Base-by-base conservation (phyloP, 495 filamentous ascomycete species). In the Trichoderma parareesei region DNA sequence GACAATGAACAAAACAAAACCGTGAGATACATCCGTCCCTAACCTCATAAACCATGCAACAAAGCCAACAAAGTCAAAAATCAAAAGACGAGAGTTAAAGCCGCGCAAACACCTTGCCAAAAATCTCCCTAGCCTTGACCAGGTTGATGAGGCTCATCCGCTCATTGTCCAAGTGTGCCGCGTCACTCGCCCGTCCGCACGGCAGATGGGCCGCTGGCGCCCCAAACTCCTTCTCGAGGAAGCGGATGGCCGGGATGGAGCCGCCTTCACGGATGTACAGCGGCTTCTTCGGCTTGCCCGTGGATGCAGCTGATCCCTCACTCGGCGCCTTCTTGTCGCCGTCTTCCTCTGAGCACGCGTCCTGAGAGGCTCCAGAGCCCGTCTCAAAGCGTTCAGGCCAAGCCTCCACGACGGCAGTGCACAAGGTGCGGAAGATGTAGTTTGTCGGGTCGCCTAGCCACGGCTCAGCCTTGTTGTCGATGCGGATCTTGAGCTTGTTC, bases 231-330 rank as follows among this genome's bases (percentile, higher is more conserved):
- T 96, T 94, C 73, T 98, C 94, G 59, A 98, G 73, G 73, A 98
- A 98, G 10, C 94, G 79, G 65, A 97, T 96, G 0, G 90, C 87
- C 1, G 95, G 93, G 68, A 98, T 98, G 0, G 89, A 93, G 4
- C 94, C 94, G 3, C 94, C 94, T 77, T 98, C 94, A 11, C 94
- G 85, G 70, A 98, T 98, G 73, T 95, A 98, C 27, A 98, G 82
- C 55, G 89, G 89, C 62, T 82, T 84, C 7, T 76, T 66, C 8
- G 71, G 72, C 69, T 76, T 81, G 11, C 70, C 61, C 2, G 38
- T 37, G 59, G 14, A 61, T 42, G 11, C 38, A 5, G 67, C 64
- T 6, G 65, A 38, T 7, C 63, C 41, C 53, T 41, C 35, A 62
- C 62, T 18, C 46, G n/a, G 46, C 5, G 38, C 60, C 1, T 61